Evolutionary conservation across 768 basidiomycete species (phyloP), one percentile per base, ranked within the genome.

Genomic region (Boletus barrowsii): DNA sequence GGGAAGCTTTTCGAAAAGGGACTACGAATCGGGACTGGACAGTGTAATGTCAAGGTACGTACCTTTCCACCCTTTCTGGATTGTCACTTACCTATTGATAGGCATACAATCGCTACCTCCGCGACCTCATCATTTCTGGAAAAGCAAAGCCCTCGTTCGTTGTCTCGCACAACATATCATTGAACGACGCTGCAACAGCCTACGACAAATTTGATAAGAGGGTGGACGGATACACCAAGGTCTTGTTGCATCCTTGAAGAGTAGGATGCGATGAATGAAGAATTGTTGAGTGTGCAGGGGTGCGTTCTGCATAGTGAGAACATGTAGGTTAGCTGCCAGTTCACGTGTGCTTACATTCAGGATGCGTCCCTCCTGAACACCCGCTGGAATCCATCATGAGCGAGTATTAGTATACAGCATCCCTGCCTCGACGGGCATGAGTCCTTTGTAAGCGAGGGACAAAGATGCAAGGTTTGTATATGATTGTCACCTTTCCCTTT

Each of bases 141-240:
- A 49, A 49, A 30, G 32, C 50, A 24, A 48, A 48, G 24, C 42
- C 42, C 6, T 44, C 52, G 14, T 53, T 53, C 24, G 46, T 48
- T 14, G 51, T 56, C 10, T 56, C 51, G 9, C 51, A 53, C 29
- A 42, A 47, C 45, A 26, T 43, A 29, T 40, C 47, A 11, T 45
- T 55, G 48, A 43, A 55, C 10, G 37, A 50, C 13, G 56, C 48
- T 5, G 10, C 53, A 15, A 30, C 8, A 15, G 43, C 56, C 13
- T 57, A 46, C 18, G 53, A 55, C 20, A 49, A 46, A 20, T 55
- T 57, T 5, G 53, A 55, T 30, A 55, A 42, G 48, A 54, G 52
- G 22, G 44, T 55, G 4, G 51, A 55, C 14, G 33, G 50, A 42
- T 55, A 18, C 20, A 44, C 43, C 17, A 44, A 44, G 43, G 47